Percentiles rank a stretch among this genome's conserved stretches.
phyloP scores from a whole-genome alignment of 2,329 filamentous ascomycete genomes.

The Piedraia hortae region DNA sequence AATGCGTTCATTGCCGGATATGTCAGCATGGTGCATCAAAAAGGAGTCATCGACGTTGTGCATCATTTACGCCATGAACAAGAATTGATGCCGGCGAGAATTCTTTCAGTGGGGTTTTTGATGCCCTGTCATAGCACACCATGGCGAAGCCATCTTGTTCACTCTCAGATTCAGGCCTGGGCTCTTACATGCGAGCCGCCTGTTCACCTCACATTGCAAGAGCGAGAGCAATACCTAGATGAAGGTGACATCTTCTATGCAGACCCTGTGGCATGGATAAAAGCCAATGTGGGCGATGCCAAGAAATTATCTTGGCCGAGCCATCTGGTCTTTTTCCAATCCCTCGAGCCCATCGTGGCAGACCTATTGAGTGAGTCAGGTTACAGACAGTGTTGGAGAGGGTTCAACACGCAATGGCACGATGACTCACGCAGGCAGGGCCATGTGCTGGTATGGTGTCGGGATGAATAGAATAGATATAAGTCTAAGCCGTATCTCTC shows the following conservation, averaged over 20 bases:
- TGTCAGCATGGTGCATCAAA: constrained; percentile 49
- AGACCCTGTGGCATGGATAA: constrained; percentile 23
- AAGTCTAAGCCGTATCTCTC: too few relatives aligned
- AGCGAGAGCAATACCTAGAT: constrained; percentile 47
- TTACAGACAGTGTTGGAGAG: constrained; percentile 31
- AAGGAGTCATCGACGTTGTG: constrained; percentile 49
- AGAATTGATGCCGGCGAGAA: constrained; percentile 3
- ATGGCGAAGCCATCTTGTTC: constrained; percentile 68
- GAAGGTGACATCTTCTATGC: constrained; percentile 81
- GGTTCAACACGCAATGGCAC: constrained; percentile 34
- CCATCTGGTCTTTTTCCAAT: constrained; percentile 27
- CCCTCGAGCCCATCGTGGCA: constrained; percentile 24
- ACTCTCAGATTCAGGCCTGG: constrained; percentile 48
- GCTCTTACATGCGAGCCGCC: constrained; percentile 81
- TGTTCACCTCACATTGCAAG: constrained; percentile 31
- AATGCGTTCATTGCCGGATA: constrained; percentile 51
- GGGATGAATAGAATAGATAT: too few relatives aligned
- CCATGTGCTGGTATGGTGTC: constrained; percentile 32
- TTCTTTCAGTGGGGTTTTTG: constrained; percentile 43
- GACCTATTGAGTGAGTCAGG: constrained; percentile 17
- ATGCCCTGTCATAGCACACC: constrained; percentile 93
- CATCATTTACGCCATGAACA: constrained; percentile 41
- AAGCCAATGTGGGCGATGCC: constrained; percentile 14
- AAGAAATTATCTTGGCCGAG: constrained; percentile 15
- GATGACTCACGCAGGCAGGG: constrained; percentile 32